Evolutionary conservation across 805 yeast genomes (phyloP), one percentile per base, ranked within the genome.

Genomic region (Torulaspora gathmanii): DNA sequence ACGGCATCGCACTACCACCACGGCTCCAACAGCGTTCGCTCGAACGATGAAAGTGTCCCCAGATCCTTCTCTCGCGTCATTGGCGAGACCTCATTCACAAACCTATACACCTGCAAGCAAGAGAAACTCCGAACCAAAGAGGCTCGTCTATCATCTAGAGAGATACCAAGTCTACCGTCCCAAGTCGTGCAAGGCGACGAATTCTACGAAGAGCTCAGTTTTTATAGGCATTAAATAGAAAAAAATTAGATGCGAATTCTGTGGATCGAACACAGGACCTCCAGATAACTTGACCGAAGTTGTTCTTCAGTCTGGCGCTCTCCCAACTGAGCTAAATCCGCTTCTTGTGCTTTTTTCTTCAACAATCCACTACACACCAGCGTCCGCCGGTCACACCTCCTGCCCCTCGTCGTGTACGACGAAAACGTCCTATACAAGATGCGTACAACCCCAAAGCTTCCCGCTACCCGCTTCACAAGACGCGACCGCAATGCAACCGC

Each of bases 211-310:
- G 61, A 56, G 45, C 54, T 55, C 17, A 56, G 58, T 37, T 54
- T 55, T 35, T 54, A 49, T 45, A 53, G 37, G 42, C 54, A 54
- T 39, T 53, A 46, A 42, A 16, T 39, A 23, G 35, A 17, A 50
- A 56, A 59, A 56, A 56, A 40, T 17, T 17, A 49, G 53, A 56
- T 77, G 82, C 82, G 79, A 74, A 66, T 75, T 77, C 78, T 80
- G 86, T 79, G 87, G 86, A 79, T 82, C 83, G 87, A 82, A 82
- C 86, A 79, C 86, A 79, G 83, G 86, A 81, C 88, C 87, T 82
- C 77, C 86, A 81, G 70, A 67, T 62, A 29, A 38, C 52, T 42
- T 30, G 46, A 47, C 50, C 43, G 47, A 49, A 41, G 47, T 43
- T 31, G 27, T 19, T 55, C 69, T 67, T 66, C 70, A 65, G 70